Base-by-base conservation (phyloP, 2,329 filamentous ascomycete species). In the Ophiostoma ulmi region DNA sequence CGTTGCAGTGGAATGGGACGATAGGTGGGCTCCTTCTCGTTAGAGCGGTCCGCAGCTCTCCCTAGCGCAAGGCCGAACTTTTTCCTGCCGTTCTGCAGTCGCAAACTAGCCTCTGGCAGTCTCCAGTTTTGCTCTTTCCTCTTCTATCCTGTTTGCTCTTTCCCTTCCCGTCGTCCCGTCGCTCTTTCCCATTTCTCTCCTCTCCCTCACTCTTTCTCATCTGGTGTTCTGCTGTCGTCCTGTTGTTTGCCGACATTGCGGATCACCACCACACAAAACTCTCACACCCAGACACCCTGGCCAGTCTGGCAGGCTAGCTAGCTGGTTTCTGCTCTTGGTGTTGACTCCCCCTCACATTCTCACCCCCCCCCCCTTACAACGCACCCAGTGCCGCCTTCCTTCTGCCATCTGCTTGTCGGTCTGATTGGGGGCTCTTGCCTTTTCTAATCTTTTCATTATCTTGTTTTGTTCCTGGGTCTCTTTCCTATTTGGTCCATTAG, bases 1-100 rank as follows among this genome's bases (percentile, higher is more conserved):
- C 14, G 26, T 31, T 63, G 11, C 58, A 35, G 22, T n/a, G 35
- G 66, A 58, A 66, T 61, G 58, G 70, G 35, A 64, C 66, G 66
- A 71, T 66, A 55, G 20, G 22, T 70, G 65, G 65, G 69, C 69
- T 63, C 64, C 41, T 67, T 41, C 38, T 65, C 36, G 69, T 68
- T 70, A 70, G 69, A 64, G 55, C 70, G 65, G 66, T 44, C 55
- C n/a, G 61, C 61, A 63, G 64, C 63, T 70, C 64, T 65, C 64
- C 64, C 48, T 70, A 65, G 68, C 26, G 58, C 58, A 61, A 61
- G 58, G 20, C 55, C 38, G 38, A 61, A 35, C 68, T 69, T 69
- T 58, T 61, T 44, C 38, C 48, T n/a, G 22, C 66, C 39, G 10
- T 69, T n/a, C 31, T 38, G 39, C 41, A 35, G 22, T 41, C 48